Base-by-base conservation (phyloP, 192 early-diverging fungal species). In the Dispira simplex region DNA sequence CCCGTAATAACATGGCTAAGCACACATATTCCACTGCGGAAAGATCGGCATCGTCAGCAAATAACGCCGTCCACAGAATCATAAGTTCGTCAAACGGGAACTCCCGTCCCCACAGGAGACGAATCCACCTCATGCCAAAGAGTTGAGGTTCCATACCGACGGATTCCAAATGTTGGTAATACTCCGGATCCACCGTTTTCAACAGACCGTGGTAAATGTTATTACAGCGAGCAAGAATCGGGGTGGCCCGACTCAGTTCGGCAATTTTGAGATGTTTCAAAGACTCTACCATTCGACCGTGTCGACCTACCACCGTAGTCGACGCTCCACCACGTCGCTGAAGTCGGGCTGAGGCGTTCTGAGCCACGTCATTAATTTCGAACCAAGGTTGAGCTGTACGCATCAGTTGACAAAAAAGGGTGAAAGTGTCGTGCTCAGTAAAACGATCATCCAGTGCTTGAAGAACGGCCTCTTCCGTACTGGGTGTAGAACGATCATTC, bases 71-170 rank as follows among this genome's bases (percentile, higher is more conserved):
- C 95, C 95, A 98, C 23, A 98, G 71, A n/a, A 56, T 55, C 16
- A 92, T 58, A 18, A 91, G 71, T 25, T 89, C 71, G 8, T 80
- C 67, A 23, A 94, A 77, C 5, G 80, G 62, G 49, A 98, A 87
- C 71, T 98, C 95, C 32, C 95, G 74, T 18, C 90, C 85, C 80
- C 95, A 98, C 11, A 98, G 78, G 43, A 98, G 72, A 44, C 95
- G 79, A 54, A 93, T 75, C 95, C 95, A 98, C 18, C 93, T 85
- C 59, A 96, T 81, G 48, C 90, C 95, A 78, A 89, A 98, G 16
- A 98, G 75, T 68, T 98, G 95, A 18, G 95, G 95, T 67, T 98
- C 92, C 47, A 98, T 91, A 10, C 82, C 80, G 55, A 90, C 78
- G 26, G 65, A 65, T 52, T 74, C 77, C 51, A 98, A 64, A 63